A percentile compares a stretch with the other conserved stretches of the same genome.
Conservation (phyloP, 2,329 filamentous ascomycete species). For the Penicillium italicum region DNA sequence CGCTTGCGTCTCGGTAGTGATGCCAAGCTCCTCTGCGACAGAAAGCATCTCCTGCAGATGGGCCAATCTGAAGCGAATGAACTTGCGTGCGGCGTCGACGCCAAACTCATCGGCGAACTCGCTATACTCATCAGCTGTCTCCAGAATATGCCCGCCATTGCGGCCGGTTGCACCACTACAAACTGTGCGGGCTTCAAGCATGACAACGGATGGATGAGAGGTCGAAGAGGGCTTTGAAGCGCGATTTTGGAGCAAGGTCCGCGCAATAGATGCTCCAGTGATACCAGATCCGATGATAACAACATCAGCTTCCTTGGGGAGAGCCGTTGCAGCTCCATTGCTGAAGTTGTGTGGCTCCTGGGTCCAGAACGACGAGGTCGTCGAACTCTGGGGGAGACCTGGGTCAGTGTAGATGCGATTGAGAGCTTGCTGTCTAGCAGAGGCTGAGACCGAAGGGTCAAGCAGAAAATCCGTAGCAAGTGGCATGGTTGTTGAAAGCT, state of each 20-base stretch:
- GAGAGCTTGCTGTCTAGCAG: slow-evolving; percentile 24
- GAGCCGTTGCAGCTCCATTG: slow-evolving; percentile 11
- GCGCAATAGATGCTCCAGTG: slow-evolving; percentile 26
- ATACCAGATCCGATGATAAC: slow-evolving; percentile 34
- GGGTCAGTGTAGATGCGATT: slow-evolving; percentile 26
- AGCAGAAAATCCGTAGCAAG: slow-evolving; percentile 20
- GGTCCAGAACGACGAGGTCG: slow-evolving; percentile 38
- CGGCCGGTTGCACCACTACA: slow-evolving; percentile 35
- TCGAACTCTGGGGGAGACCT: slow-evolving; percentile 23
- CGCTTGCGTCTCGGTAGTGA: slow-evolving; percentile 22
- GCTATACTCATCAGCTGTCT: slow-evolving; percentile 26
- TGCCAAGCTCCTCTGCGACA: slow-evolving; percentile 20
- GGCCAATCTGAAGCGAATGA: slow-evolving; percentile 22
- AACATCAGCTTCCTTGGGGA: slow-evolving; percentile 27
- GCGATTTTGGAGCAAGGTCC: slow-evolving; percentile 20
- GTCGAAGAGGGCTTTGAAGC: neutral
- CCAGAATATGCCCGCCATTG: slow-evolving; percentile 34
- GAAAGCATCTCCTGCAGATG: slow-evolving; percentile 24
- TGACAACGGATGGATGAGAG: slow-evolving; percentile 15
- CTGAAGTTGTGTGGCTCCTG: slow-evolving; percentile 23
- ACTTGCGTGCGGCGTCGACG: slow-evolving; percentile 19
- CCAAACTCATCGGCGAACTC: slow-evolving; percentile 19
- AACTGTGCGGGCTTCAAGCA: slow-evolving; percentile 32
- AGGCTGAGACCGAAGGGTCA: slow-evolving; percentile 15
- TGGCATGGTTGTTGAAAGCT: slow-evolving; percentile 16